phyloP scores from a whole-genome alignment of 2,329 filamentous ascomycete genomes.

The Colletotrichum liaoningense region DNA sequence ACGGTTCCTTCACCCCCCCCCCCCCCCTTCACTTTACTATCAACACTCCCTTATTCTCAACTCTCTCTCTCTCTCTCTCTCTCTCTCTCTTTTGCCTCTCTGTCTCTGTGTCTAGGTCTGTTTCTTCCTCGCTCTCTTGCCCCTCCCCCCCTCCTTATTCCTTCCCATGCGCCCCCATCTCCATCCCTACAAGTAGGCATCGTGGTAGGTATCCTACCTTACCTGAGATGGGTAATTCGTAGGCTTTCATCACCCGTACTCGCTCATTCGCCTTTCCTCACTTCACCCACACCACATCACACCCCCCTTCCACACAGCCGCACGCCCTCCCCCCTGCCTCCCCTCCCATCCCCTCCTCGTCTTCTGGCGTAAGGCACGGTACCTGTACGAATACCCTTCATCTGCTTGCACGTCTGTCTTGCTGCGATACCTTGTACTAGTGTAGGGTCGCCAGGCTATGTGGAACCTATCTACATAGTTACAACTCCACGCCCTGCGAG shows the following conservation, averaged over 20 bases:
- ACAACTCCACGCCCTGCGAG: conserved; percentile 10
- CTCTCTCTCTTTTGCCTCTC: neutral
- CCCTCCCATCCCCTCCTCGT: neutral
- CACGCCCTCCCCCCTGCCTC: conserved; percentile 8
- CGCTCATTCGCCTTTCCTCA: neutral
- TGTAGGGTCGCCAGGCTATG: conserved; percentile 7
- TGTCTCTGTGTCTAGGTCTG: neutral
- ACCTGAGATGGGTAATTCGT: neutral
- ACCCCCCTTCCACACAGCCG: neutral
- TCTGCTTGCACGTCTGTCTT: conserved; percentile 1
- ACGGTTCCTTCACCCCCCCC: neutral
- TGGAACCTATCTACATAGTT: conserved; percentile 1
- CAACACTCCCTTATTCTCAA: neutral
- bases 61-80: neutral
- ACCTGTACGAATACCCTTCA: conserved; percentile 17
- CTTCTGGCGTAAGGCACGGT: conserved; percentile 13
- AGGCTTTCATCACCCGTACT: neutral
- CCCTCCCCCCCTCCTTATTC: neutral
- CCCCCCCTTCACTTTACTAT: neutral
- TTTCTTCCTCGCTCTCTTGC: neutral
- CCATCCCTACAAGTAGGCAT: neutral
- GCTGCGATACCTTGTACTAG: neutral
- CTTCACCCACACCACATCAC: neutral
- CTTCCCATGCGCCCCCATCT: neutral
- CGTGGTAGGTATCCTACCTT: neutral